Conservation (phyloP, 2,329 filamentous ascomycete species). For the Penicillium rolfsii region DNA sequence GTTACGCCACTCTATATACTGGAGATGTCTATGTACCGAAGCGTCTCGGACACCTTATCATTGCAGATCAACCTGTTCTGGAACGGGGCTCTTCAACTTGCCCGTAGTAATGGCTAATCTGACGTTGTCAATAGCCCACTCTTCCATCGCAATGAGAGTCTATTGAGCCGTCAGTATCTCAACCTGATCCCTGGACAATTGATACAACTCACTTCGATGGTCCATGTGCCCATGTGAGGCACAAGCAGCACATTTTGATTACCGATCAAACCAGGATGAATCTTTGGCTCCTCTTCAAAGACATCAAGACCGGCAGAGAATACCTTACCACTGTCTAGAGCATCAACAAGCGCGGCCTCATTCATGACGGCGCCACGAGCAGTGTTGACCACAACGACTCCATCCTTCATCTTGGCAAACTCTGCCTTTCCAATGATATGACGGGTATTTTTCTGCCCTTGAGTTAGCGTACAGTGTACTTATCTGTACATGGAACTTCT, state of each 20-base stretch:
- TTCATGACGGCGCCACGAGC: slow-evolving; percentile 82
- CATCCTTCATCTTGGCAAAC: slow-evolving; percentile 76
- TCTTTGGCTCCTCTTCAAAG: slow-evolving; percentile 76
- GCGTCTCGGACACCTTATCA: background rate
- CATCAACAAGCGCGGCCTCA: slow-evolving; percentile 75
- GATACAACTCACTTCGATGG: slow-evolving; percentile 57
- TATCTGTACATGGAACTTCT: background rate
- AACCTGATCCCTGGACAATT: background rate
- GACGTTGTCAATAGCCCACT: slow-evolving; percentile 74
- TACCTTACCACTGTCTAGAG: slow-evolving; percentile 71
- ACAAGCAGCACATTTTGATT: slow-evolving; percentile 75
- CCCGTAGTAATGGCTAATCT: slow-evolving; percentile 64
- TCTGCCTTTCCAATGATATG: slow-evolving; percentile 74
- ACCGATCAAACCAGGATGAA: slow-evolving; percentile 71
- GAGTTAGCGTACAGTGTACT: background rate
- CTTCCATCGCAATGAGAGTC: slow-evolving; percentile 68
- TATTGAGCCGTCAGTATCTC: slow-evolving; percentile 24
- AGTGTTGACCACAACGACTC: slow-evolving; percentile 78
- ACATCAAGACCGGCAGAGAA: slow-evolving; percentile 76
- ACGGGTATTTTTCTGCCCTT: slow-evolving; percentile 62
- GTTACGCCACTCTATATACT: background rate
- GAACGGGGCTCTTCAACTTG: slow-evolving; percentile 69
- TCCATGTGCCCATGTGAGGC: slow-evolving; percentile 87
- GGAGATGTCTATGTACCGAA: background rate
- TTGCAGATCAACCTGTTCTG: slow-evolving; percentile 64